These are phyloP conservation scores for Limonium bicolor DNA, from an alignment of 148 eudicot genomes.

Conservation along the genomic window DNA sequence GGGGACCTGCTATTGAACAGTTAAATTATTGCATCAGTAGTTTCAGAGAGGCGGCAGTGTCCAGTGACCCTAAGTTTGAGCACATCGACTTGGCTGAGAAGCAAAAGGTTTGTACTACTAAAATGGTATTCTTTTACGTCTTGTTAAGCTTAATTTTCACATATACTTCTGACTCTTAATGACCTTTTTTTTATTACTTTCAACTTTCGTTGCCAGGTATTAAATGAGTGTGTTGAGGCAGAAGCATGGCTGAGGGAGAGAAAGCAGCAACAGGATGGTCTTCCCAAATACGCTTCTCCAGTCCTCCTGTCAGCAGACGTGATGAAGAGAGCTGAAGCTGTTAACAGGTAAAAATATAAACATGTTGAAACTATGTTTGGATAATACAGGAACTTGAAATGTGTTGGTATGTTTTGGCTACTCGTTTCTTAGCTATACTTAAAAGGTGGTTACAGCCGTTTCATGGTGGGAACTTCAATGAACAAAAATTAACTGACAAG, in stretches of 20 bases:
- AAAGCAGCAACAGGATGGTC: slow-evolving; percentile 66
- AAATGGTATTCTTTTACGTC: too few relatives aligned
- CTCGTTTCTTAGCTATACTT: neutral
- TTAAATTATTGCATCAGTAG: slow-evolving; percentile 37
- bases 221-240: slow-evolving; percentile 56
- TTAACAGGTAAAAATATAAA: slow-evolving; percentile 43
- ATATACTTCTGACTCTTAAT: too few relatives aligned
- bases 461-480: neutral
- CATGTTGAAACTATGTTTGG: neutral
- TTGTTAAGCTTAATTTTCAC: too few relatives aligned
- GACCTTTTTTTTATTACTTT: neutral
- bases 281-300: slow-evolving; percentile 60
- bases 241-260: slow-evolving; percentile 87
- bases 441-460: neutral
- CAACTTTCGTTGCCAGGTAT: slow-evolving; percentile 24
- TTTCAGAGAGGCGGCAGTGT: slow-evolving; percentile 60
- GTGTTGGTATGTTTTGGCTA: neutral
- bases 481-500: too few relatives aligned
- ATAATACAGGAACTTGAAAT: neutral
- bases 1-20: slow-evolving; percentile 52
- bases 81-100: slow-evolving; percentile 76
- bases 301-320: slow-evolving; percentile 60
- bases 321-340: slow-evolving; percentile 59
- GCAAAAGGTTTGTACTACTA: slow-evolving; percentile 75
- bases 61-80: slow-evolving; percentile 67